A percentile compares a stretch with the other conserved stretches of the same genome.
Evolutionary conservation across 108 stramenopile genomes (phyloP).

Genomic region (Skeletonema grethae): DNA sequence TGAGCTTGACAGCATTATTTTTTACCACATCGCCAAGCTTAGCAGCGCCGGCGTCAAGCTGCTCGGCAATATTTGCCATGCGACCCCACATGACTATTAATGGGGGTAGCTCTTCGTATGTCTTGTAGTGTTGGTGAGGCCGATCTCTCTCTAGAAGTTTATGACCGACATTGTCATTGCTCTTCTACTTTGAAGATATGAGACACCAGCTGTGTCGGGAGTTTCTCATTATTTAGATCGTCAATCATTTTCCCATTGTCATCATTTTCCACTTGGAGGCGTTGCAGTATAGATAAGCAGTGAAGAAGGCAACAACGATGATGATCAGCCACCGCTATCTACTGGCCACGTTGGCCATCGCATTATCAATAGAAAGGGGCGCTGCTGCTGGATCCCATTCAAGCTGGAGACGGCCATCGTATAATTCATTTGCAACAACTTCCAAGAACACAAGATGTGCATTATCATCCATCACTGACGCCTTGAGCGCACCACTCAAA

Average conservation of each 20-base stretch:
- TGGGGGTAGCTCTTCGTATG: too few relatives aligned
- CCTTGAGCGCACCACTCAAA: not conserved
- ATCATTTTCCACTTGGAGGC: not conserved
- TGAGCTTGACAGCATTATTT: too few relatives aligned
- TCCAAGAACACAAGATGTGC: not conserved
- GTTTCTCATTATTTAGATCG: not conserved
- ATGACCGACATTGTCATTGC: too few relatives aligned
- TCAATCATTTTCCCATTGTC: not conserved
- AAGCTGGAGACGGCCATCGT: not conserved
- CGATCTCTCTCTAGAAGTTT: too few relatives aligned
- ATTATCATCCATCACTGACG: not conserved
- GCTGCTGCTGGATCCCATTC: not conserved
- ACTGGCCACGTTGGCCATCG: conserved; percentile 5
- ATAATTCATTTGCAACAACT: not conserved
- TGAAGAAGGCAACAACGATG: not conserved
- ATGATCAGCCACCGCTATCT: conserved; percentile 2
- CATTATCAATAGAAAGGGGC: not conserved
- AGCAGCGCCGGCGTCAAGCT: conserved; percentile 23
- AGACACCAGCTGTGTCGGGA: not conserved
- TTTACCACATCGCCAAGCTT: not conserved
- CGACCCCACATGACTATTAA: conserved; percentile 42
- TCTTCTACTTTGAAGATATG: too few relatives aligned
- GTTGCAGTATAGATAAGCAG: not conserved
- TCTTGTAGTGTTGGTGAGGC: too few relatives aligned
- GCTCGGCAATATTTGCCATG: conserved; percentile 36